These are phyloP conservation scores for Lentinula novae-zelandiae DNA, from an alignment of 1,284 basidiomycete genomes.

Conservation along the genomic window DNA sequence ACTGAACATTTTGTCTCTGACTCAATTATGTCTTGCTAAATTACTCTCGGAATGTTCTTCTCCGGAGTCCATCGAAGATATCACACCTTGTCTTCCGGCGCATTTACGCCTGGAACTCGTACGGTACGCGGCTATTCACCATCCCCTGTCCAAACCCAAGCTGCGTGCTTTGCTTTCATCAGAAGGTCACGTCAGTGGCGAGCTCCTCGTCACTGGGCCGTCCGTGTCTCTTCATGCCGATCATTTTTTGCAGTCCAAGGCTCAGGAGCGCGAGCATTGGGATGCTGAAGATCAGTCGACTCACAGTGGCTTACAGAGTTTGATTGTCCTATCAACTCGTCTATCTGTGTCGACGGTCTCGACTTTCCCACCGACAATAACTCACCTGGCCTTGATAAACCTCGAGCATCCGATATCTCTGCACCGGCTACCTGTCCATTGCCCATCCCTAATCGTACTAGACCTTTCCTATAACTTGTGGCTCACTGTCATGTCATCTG, in stretches of 20 bases:
- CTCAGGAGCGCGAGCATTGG: conserved; percentile 21
- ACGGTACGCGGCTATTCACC: conserved; percentile 51
- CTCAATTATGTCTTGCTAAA: conserved; percentile 48
- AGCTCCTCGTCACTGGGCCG: conserved; percentile 60
- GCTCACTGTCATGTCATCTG: conserved; percentile 31
- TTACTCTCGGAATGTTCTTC: conserved; percentile 31
- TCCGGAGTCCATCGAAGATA: conserved; percentile 36
- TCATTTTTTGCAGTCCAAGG: conserved; percentile 28
- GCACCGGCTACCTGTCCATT: conserved; percentile 52
- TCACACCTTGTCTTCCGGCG: conserved; percentile 47
- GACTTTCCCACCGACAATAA: conserved; percentile 29
- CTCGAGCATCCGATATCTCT: conserved; percentile 41
- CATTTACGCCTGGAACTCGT: conserved; percentile 56
- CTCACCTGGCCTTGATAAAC: conserved; percentile 40
- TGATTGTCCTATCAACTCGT: conserved; percentile 34
- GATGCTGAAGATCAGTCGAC: conserved; percentile 27
- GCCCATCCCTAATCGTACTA: conserved; percentile 57
- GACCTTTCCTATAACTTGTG: conserved; percentile 69
- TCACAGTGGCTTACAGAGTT: conserved; percentile 32
- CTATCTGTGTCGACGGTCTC: conserved; percentile 33
- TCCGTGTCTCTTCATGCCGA: conserved; percentile 38
- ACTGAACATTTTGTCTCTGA: conserved; percentile 39
- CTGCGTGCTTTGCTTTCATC: conserved; percentile 46
- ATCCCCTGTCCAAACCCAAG: conserved; percentile 45
- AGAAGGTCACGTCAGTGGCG: conserved; percentile 52